Evolutionary conservation across 331 rosid genomes (phyloP), one percentile per base, ranked within the genome.

Genomic region (Quercus tomentella): DNA sequence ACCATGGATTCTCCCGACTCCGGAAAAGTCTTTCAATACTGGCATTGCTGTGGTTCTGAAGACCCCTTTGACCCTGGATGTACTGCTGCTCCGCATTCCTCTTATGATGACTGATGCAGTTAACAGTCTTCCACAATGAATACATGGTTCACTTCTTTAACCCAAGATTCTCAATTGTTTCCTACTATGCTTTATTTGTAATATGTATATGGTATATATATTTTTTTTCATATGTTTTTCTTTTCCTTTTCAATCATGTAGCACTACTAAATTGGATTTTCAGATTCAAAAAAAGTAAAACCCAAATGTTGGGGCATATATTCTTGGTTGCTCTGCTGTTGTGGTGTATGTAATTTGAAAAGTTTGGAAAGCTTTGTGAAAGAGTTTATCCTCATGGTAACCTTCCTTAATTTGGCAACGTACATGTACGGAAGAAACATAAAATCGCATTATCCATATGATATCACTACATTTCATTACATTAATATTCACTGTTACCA

Each of bases 1-100:
- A 92, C 97, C 58, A 86, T 92, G 97, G 82, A 75, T 79, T 85
- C 96, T 80, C 97, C 97, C 1, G 91, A 87, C 78, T 86, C 97
- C 11, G 98, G 98, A 74, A 79, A 86, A 81, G 97, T 95, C 70
- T 78, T 92, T 58, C 98, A 94, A 72, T 95, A 95, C 72, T 95
- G 98, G 98, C 98, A 92, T 84, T 92, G 98, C 73, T 95, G 98
- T 83, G 98, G 96, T 3, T 91, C 97, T 70, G 98, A 92, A 83
- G 97, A 95, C 82, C 93, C 97, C 31, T 91, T 90, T 22, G 87
- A 91, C 79, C 96, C 87, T 4, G 99, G 99, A 73, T 95, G 97
- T 81, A 90, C 96, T 0, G 92, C 96, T 70, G 73, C 96, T 49
- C 93, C 96, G 16, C 97, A 95, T 85, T 62, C 87, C 10, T 89